Evolutionary conservation across 2,329 filamentous ascomycete species (phyloP), one percentile per base, ranked within the genome.

Genomic region (Calycina marina): DNA sequence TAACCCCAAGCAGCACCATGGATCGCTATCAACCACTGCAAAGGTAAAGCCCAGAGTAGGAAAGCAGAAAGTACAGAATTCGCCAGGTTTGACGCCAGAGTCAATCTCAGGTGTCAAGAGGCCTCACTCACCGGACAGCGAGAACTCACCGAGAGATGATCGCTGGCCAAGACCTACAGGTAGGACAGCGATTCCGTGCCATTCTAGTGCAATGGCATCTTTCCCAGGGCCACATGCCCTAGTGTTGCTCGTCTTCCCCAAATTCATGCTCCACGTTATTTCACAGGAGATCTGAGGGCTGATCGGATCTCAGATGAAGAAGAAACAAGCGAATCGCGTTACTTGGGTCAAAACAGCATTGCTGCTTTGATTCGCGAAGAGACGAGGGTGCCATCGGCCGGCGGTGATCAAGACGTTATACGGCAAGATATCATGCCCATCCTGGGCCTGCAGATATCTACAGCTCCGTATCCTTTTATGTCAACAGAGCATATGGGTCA

Each of bases 281-380:
- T 6, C 12, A 16, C 12, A 28, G 22, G 25, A 29, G 20, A 28
- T 9, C 4, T 17, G 28, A 28, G 36, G 30, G 28, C 28, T 41
- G 26, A 44, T 18, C 15, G 14, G 14, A 8, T 29, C 13, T 16
- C 27, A 53, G 63, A 66, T 36, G 70, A 76, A 35, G 58, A 65
- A 15, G 70, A 76, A 32, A 51, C 58, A 31, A 57, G 60, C 32
- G 65, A 69, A 36, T 66, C 71, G 28, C 62, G 72, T 25, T 77
- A 76, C 50, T 61, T 77, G 18, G 72, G 72, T 16, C 69, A 77
- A 47, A 77, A 77, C 52, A 76, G 71, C 48, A 77, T 77, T 34
- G 72, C 72, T 5, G 72, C 70, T n/a, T 55, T 77, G 20, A 56
- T 77, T 24, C 62, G 70, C 37, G 72, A 77, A 46, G 72, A 75